Percentiles rank a stretch among this genome's conserved stretches.
Evolutionary conservation across 345 rosid species (phyloP).

Genomic region (Hevea brasiliensis): DNA sequence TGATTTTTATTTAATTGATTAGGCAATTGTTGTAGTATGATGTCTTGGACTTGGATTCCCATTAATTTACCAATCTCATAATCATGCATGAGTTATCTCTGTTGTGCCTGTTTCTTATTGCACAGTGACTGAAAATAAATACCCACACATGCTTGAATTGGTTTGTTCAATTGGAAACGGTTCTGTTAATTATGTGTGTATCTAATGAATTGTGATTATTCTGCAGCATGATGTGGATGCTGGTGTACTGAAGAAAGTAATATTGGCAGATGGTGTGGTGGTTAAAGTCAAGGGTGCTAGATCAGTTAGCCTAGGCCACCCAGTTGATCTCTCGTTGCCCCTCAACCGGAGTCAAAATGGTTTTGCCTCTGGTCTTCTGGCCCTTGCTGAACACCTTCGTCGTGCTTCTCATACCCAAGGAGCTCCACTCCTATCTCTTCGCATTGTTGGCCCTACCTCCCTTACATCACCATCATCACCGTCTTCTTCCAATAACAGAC

Average conservation of each 20-base stretch:
- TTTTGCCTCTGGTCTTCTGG: slow-evolving; percentile 83
- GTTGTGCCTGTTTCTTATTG: too few species aligned
- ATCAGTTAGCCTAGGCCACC: slow-evolving; percentile 89
- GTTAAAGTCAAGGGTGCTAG: slow-evolving; percentile 93
- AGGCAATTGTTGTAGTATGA: too few species aligned
- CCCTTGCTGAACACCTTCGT: slow-evolving; percentile 78
- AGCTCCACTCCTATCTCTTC: slow-evolving; percentile 68
- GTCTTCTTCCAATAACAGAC: slow-evolving; percentile 49
- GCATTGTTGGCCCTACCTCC: slow-evolving; percentile 86
- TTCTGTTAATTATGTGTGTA: background rate
- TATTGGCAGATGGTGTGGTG: slow-evolving; percentile 85
- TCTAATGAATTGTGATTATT: background rate
- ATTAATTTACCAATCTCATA: too few species aligned
- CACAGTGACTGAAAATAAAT: too few species aligned
- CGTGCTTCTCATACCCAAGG: slow-evolving; percentile 45
- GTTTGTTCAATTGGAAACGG: background rate
- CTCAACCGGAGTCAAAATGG: slow-evolving; percentile 56
- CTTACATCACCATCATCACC: slow-evolving; percentile 58
- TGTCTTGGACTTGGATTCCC: too few species aligned
- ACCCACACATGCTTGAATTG: too few species aligned
- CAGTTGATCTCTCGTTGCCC: slow-evolving; percentile 78
- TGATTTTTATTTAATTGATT: slow-evolving; percentile 3
- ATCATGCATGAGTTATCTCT: too few species aligned
- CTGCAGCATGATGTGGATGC: slow-evolving; percentile 98
- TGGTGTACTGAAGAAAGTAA: slow-evolving; percentile 85